A percentile compares a stretch with the other conserved stretches of the same genome.
These are phyloP conservation scores for Nepenthes mirabilis DNA, from an alignment of 148 eudicot genomes.

Conservation along the genomic window DNA sequence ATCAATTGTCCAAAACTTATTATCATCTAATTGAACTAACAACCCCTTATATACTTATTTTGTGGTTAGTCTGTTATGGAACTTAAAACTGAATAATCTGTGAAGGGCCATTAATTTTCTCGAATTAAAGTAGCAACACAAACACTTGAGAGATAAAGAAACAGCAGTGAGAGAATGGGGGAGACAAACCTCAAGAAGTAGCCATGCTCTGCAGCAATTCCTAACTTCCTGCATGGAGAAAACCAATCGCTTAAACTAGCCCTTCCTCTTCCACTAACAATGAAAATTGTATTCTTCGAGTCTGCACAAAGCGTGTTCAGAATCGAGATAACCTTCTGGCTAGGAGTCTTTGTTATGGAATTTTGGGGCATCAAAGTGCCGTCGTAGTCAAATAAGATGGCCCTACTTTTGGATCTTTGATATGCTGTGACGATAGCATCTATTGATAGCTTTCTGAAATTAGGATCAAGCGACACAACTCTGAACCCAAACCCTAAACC, in stretches of 20 bases:
- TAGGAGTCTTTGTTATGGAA: slow-evolving; percentile 18
- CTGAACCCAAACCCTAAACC: slow-evolving; percentile 32
- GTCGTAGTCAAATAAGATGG: slow-evolving; percentile 31
- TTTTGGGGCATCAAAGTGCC: slow-evolving; percentile 29
- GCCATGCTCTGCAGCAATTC: slow-evolving; percentile 39
- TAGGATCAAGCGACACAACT: slow-evolving; percentile 29
- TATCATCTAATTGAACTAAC: too few relatives aligned
- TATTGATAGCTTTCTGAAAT: slow-evolving; percentile 28
- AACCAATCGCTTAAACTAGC: slow-evolving; percentile 29
- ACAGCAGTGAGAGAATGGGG: neutral
- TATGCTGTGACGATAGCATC: slow-evolving; percentile 23
- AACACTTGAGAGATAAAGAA: neutral
- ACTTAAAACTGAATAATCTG: too few relatives aligned
- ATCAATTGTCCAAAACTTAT: too few relatives aligned
- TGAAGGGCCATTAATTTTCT: too few relatives aligned
- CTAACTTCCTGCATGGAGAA: slow-evolving; percentile 30
- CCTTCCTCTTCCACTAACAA: slow-evolving; percentile 35
- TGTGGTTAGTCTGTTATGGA: too few relatives aligned
- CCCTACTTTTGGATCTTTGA: slow-evolving; percentile 20
- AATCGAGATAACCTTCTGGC: slow-evolving; percentile 19
- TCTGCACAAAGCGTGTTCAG: slow-evolving; percentile 23
- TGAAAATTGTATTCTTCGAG: slow-evolving; percentile 22
- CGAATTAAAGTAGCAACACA: neutral
- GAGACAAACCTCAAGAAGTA: slow-evolving; percentile 22
- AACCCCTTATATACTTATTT: too few relatives aligned